A percentile compares a stretch with the other conserved stretches of the same genome.
phyloP scores from a whole-genome alignment of 495 filamentous ascomycete species.

The Tirmania nivea region DNA sequence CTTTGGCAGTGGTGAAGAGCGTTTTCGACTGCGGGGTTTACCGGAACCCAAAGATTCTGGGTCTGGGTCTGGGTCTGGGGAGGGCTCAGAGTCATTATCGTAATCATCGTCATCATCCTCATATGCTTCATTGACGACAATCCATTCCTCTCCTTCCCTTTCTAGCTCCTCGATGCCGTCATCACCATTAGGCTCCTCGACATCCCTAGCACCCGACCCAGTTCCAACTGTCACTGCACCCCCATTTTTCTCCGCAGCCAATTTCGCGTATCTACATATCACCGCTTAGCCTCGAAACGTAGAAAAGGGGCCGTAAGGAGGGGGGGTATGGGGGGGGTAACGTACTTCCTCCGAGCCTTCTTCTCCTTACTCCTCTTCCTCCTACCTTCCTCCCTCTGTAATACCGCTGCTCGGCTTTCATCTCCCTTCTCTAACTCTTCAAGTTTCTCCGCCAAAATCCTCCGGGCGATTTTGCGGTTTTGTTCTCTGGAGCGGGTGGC shows the following conservation, averaged over 20 bases:
- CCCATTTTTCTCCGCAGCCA: not conserved
- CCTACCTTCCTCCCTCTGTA: not conserved
- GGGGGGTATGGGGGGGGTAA: too few species aligned
- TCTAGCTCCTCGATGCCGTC: not conserved
- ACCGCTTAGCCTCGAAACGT: too few species aligned
- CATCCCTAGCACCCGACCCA: not conserved
- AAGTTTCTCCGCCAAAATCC: conserved; percentile 51
- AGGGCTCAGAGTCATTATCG: not conserved
- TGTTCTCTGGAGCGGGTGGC: conserved; percentile 68
- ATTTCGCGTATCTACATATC: too few species aligned
- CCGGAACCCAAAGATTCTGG: too few species aligned
- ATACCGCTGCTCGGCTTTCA: conserved; percentile 28
- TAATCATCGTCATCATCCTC: not conserved
- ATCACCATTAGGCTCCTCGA: not conserved
- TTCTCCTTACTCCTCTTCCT: not conserved
- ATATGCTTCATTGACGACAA: not conserved
- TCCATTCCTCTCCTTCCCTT: not conserved
- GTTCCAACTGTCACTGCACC: not conserved
- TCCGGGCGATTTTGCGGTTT: conserved; percentile 71
- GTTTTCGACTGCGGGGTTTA: too few species aligned
- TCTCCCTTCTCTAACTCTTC: conserved; percentile 44
- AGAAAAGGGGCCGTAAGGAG: too few species aligned
- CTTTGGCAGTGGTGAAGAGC: too few species aligned
- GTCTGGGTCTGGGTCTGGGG: too few species aligned
- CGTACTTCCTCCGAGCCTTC: not conserved